Base-by-base conservation (phyloP, 495 filamentous ascomycete species). In the Penicillium goetzii region DNA sequence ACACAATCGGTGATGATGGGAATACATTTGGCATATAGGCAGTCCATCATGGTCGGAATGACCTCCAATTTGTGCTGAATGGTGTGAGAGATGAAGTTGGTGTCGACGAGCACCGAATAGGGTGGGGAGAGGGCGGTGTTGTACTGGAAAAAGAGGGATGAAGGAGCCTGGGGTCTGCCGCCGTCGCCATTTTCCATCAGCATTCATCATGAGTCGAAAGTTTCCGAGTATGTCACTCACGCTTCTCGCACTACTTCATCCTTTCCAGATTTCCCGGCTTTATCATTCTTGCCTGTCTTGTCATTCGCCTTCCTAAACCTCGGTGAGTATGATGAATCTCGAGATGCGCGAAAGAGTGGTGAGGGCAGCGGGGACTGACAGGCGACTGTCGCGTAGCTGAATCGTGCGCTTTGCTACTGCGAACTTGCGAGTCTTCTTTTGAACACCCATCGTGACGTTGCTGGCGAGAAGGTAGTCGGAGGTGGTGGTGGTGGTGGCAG, bases 41-140 rank as follows among this genome's bases (percentile, higher is more conserved):
- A 89, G 73, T 95, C 92, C 90, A 96, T 96, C 84, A 96, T 89
- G 14, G 88, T 85, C 60, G 93, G 86, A 9, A 96, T 84, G 4
- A 99, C 79, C 26, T 94, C 91, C 17, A 97, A 85, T 78, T 99
- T 99, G 65, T 88, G 85, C 65, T 93, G 90, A 30, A 98, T 92
- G 5, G 92, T 93, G 74, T 96, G 92, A 41, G 87, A 90, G 56
- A 98, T 85, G 72, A 99, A 99, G 74, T 97, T 97, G 78, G 93
- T 97, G 78, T 97, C 92, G 64, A 89, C 83, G 30, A 96, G 87
- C 41, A 96, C 85, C 15, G 82, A 85, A 81, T 96, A 97, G n/a
- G 92, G 92, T 2, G 95, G 95, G 23, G 89, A 85, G 56, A 99
- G 86, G 30, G 92, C 90, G 51, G 90, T 90, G 78, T 99, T 99